phyloP scores from a whole-genome alignment of 805 yeast species.

The Ogataea minuta region DNA sequence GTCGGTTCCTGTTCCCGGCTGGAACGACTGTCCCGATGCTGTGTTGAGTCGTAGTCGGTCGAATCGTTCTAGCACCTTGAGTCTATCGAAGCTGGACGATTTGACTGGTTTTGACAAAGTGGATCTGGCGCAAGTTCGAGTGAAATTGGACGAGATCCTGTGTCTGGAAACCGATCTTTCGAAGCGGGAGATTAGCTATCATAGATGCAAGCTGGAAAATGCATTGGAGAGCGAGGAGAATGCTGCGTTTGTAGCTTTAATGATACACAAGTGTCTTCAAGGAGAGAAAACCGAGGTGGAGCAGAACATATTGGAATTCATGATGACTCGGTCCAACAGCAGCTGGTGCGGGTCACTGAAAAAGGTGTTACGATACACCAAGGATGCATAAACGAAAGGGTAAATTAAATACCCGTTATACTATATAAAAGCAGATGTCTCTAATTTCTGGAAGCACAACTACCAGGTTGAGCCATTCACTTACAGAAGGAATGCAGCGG shows the following conservation, averaged over 20 bases:
- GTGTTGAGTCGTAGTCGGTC: constrained; percentile 16
- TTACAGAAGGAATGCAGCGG: constrained; percentile 9
- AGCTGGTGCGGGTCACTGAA: constrained; percentile 69
- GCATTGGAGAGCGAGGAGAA: constrained; percentile 31
- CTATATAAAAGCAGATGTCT: constrained; percentile 10
- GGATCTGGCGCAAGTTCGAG: constrained; percentile 8
- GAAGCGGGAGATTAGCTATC: constrained; percentile 42
- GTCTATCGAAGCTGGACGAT: not conserved
- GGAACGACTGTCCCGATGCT: constrained; percentile 58
- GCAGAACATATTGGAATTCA: constrained; percentile 46
- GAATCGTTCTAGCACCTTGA: not conserved
- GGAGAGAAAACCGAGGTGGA: constrained; percentile 21
- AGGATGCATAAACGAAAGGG: not conserved
- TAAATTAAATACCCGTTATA: not conserved
- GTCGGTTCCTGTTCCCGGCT: constrained; percentile 39
- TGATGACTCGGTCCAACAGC: constrained; percentile 56
- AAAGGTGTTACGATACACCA: constrained; percentile 38
- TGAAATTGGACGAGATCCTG: constrained; percentile 28
- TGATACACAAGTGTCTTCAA: constrained; percentile 22
- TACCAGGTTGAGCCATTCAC: too few relatives aligned
- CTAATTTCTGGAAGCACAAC: too few relatives aligned
- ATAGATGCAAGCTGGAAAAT: constrained; percentile 38
- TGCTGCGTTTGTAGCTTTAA: constrained; percentile 26
- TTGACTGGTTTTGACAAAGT: not conserved
- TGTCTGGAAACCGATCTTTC: constrained; percentile 34